phyloP scores from a whole-genome alignment of 1,139 yeast genomes.

The Hemisphaericaspora subhashii region DNA sequence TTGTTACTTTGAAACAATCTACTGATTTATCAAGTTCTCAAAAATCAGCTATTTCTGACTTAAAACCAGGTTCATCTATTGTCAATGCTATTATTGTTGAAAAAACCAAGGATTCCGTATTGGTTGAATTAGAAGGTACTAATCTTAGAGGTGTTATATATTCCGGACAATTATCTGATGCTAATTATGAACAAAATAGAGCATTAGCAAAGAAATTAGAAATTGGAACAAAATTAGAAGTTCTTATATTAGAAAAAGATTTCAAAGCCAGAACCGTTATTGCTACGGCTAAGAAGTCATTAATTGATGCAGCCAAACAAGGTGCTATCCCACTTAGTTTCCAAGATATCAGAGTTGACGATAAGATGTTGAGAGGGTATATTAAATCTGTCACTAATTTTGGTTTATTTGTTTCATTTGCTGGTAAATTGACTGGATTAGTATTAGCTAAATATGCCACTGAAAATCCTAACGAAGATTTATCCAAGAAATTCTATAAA shows the following conservation, averaged over 20 bases:
- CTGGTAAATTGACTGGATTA: slow-evolving; percentile 78
- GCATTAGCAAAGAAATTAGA: slow-evolving; percentile 55
- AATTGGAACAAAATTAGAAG: slow-evolving; percentile 60
- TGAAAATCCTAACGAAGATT: slow-evolving; percentile 54
- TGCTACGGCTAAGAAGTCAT: slow-evolving; percentile 63
- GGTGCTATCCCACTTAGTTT: slow-evolving; percentile 57
- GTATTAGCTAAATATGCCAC: slow-evolving; percentile 76
- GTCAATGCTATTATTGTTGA: slow-evolving; percentile 66
- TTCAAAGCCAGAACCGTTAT: slow-evolving; percentile 57
- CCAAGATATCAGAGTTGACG: slow-evolving; percentile 56
- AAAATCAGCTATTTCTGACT: slow-evolving; percentile 44
- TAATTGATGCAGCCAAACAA: slow-evolving; percentile 63
- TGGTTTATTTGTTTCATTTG: slow-evolving; percentile 85
- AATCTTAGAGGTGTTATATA: slow-evolving; percentile 70
- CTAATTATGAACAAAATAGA: slow-evolving; percentile 71
- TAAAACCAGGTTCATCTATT: slow-evolving; percentile 64
- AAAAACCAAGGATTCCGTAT: slow-evolving; percentile 69
- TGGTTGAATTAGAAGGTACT: slow-evolving; percentile 61
- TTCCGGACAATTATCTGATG: slow-evolving; percentile 76
- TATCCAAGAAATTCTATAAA: slow-evolving; percentile 56
- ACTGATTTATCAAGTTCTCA: slow-evolving; percentile 52
- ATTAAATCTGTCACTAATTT: slow-evolving; percentile 72
- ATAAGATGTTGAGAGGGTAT: slow-evolving; percentile 61
- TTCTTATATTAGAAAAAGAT: slow-evolving; percentile 71
- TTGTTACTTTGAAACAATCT: slow-evolving; percentile 74